phyloP scores from a whole-genome alignment of 148 eudicot species.

The Cornus kousa region DNA sequence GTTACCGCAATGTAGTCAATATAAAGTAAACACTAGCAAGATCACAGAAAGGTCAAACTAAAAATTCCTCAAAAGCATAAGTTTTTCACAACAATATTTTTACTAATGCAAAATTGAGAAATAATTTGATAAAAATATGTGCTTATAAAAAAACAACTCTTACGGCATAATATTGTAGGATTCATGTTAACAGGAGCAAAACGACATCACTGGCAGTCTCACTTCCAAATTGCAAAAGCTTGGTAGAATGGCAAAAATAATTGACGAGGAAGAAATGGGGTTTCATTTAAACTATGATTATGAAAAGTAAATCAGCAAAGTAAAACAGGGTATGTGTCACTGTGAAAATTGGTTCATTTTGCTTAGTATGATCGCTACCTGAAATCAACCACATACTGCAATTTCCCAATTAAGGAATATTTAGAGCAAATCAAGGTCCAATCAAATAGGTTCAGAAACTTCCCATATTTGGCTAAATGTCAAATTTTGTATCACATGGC shows the following conservation, averaged over 20 bases:
- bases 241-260: background rate
- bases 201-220: background rate
- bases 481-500: background rate
- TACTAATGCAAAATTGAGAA: background rate
- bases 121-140: background rate
- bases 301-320: background rate
- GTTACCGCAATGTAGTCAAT: background rate
- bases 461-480: background rate
- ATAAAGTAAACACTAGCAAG: conserved; percentile 1
- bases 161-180: background rate
- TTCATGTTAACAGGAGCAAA: background rate
- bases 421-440: background rate
- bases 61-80: background rate
- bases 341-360: too few relatives aligned
- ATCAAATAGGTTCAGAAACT: background rate
- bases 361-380: too few relatives aligned
- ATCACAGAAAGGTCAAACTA: background rate
- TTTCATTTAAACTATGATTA: too few relatives aligned
- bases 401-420: background rate
- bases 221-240: background rate
- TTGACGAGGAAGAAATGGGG: too few relatives aligned
- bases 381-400: too few relatives aligned
- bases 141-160: background rate
- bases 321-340: background rate
- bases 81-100: background rate